Evolutionary conservation across 768 basidiomycete genomes (phyloP), one percentile per base, ranked within the genome.

Genomic region (Pulveroboletus sp.): DNA sequence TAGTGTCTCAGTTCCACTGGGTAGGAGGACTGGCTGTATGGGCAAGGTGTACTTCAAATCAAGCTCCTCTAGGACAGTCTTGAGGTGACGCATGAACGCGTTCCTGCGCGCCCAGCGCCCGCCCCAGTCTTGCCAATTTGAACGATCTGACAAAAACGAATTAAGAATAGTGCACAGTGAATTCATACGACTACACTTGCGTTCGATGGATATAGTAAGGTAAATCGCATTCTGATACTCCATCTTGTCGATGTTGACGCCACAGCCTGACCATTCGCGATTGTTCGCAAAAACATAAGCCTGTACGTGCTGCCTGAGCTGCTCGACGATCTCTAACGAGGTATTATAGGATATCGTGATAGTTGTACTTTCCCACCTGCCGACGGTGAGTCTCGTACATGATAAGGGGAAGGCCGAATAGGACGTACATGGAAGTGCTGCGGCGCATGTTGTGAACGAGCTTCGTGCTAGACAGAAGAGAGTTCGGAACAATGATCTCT

Each of bases 61-160:
- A 41, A 91, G 78, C 27, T 88, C 87, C 64, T 90, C 87, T 44
- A 90, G 69, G 13, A 82, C 62, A 5, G 70, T 77, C 68, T 87
- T 89, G 40, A 91, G 72, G 56, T 84, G 66, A 33, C 83, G 79
- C 88, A 90, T 90, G 65, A 90, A 87, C 20, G 68, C 72, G 11
- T 80, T 90, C 53, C 88, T 82, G 39, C 87, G 82, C 8, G 71
- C 72, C 87, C 85, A 89, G 49, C 87, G 74, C 17, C 80, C 89
- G 40, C 85, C 87, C 88, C 88, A 91, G 61, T 90, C 87, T 61
- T 90, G 89, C 89, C 88, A 91, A 60, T 88, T 89, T 32, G 82
- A 76, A 44, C 85, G 81, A 67, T 90, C 85, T 86, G 48, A 39
- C 49, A 41, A 32, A 14, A 17, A 35, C 38, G 36, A 35, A 21